Base-by-base conservation (phyloP, 768 basidiomycete species). In the Heimioporus sp. region DNA sequence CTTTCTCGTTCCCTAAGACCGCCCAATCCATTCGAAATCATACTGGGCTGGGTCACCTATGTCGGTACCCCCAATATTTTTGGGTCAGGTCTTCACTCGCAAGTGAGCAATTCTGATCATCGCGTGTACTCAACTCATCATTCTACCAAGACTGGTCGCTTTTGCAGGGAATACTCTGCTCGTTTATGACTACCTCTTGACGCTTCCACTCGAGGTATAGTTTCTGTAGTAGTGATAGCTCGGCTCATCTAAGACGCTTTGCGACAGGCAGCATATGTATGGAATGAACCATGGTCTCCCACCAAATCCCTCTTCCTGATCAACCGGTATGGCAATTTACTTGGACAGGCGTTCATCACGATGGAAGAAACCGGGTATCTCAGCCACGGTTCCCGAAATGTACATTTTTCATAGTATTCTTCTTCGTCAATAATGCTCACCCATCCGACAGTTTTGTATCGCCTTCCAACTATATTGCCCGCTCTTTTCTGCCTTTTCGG, bases 101-200 rank as follows among this genome's bases (percentile, higher is more conserved):
- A 40, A 37, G 48, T 20, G 16, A 20, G 48, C 12, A 10, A 15
- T n/a, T n/a, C n/a, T n/a, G 28, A n/a, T n/a, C n/a, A n/a, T n/a
- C n/a, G n/a, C n/a, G n/a, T n/a, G 9, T 1, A 19, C 17, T 43
- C 21, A 64, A 41, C 24, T n/a, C n/a, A n/a, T 17, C 34, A n/a
- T 2, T 30, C 8, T 0, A 9, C 16, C 4, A 34, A 65, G 64
- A 41, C 2, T 28, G 2, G 37, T 39, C 37, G 45, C 55, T 19
- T 31, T 64, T 41, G 43, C 59, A 40, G 67, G 65, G n/a, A 66
- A 43, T 17, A 42, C 63, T 13, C 35, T 67, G 3, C 63, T 67
- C 6, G 36, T 59, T 6, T 66, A 66, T 19, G 66, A 67, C 30
- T 59, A 65, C 45, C 12, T 68, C 41, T 44, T 67, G 2, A 69